These are phyloP conservation scores for Phyllosticta capitalensis DNA, from an alignment of 2,329 filamentous ascomycete species.

Conservation along the genomic window DNA sequence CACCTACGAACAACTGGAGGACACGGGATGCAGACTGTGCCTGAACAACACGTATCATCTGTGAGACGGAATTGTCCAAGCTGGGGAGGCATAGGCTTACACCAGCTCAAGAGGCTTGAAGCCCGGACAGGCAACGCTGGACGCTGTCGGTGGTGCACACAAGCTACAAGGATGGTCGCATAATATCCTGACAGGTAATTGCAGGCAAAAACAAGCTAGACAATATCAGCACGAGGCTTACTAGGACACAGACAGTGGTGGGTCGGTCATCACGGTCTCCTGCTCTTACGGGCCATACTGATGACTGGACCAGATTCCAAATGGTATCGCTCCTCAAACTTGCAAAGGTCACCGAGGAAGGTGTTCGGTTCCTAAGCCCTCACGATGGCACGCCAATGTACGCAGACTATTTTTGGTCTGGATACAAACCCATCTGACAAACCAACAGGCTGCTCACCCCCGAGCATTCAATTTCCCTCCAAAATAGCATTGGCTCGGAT, in stretches of 20 bases:
- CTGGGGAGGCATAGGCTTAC: background rate
- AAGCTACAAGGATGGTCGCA: conserved; percentile 90
- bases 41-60: conserved; percentile 98
- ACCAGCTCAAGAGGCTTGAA: conserved; percentile 59
- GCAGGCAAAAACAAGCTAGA: background rate
- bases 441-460: conserved; percentile 69
- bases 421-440: background rate
- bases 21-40: conserved; percentile 80
- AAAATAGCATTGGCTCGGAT: conserved; percentile 95
- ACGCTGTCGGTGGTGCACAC: conserved; percentile 84
- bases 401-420: conserved; percentile 11
- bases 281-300: conserved; percentile 18
- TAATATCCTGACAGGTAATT: conserved; percentile 71
- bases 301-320: conserved; percentile 61
- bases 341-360: conserved; percentile 88
- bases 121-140: conserved; percentile 81
- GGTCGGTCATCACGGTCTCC: conserved; percentile 26
- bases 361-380: conserved; percentile 89
- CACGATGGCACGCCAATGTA: conserved; percentile 91
- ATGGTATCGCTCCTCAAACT: conserved; percentile 96
- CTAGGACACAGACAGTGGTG: conserved; percentile 34
- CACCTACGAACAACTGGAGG: conserved; percentile 83
- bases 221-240: conserved; percentile 16
- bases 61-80: conserved; percentile 18
- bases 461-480: conserved; percentile 90